A percentile compares a stretch with the other conserved stretches of the same genome.
Evolutionary conservation across 2,329 filamentous ascomycete species (phyloP).

Genomic region (Neurospora sp.): DNA sequence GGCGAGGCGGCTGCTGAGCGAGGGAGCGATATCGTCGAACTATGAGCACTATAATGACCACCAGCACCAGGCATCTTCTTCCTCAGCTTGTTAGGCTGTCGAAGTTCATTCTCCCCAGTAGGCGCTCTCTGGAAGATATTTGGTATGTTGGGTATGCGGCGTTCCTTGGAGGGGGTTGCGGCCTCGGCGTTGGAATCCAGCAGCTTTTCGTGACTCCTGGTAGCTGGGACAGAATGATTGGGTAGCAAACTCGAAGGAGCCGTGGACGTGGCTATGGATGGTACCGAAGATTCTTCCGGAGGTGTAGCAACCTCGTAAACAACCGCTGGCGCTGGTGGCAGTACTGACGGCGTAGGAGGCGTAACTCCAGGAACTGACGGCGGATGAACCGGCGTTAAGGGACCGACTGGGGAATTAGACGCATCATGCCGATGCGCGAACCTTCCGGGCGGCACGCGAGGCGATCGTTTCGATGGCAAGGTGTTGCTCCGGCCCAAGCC

Average conservation of each 20-base stretch:
- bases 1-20: conserved; percentile 38
- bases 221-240: conserved; percentile 7
- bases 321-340: conserved; percentile 32
- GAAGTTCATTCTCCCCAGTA: conserved; percentile 49
- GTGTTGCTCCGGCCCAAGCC: conserved; percentile 69
- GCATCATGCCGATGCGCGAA: conserved; percentile 37
- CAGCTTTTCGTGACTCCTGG: conserved; percentile 18
- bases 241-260: conserved; percentile 6
- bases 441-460: conserved; percentile 56
- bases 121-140: conserved; percentile 63
- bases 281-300: conserved; percentile 17
- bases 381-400: conserved; percentile 24
- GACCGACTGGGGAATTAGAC: conserved; percentile 22
- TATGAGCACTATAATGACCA: conserved; percentile 78
- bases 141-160: conserved; percentile 56
- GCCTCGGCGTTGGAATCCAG: conserved; percentile 17
- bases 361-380: not conserved
- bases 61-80: conserved; percentile 75
- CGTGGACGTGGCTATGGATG: conserved; percentile 6
- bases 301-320: conserved; percentile 28
- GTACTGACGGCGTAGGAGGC: conserved; percentile 33
- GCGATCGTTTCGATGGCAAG: conserved; percentile 81
- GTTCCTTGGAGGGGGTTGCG: conserved; percentile 53
- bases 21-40: conserved; percentile 68
- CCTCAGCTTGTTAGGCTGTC: conserved; percentile 80